These are phyloP conservation scores for Elongisporangium prolatum DNA, from an alignment of 352 stramenopile species.

Conservation along the genomic window DNA sequence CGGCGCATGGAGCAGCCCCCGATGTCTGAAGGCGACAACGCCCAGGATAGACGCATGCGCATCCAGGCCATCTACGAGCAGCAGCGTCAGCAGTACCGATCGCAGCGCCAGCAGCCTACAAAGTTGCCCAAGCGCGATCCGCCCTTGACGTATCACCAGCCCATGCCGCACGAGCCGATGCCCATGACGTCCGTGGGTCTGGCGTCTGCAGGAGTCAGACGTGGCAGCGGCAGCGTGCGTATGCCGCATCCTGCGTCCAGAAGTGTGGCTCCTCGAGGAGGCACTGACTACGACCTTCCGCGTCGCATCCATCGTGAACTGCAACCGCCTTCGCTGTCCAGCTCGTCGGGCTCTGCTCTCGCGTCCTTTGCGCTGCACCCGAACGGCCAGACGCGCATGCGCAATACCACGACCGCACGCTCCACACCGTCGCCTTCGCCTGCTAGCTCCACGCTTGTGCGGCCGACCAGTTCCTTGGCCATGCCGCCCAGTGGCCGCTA, in stretches of 20 bases:
- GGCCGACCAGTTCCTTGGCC: neutral
- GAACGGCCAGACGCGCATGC: constrained; percentile 4
- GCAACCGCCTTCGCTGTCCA: constrained; percentile 6
- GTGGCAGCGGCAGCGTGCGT: neutral
- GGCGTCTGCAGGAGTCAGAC: neutral
- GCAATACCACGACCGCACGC: neutral
- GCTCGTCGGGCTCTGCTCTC: constrained; percentile 4
- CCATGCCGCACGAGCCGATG: constrained; percentile 3
- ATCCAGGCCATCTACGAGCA: constrained; percentile 21
- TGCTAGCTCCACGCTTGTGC: constrained; percentile 1
- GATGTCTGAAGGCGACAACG: neutral
- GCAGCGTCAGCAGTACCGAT: constrained; percentile 27
- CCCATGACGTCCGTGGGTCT: neutral
- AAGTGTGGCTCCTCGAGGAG: constrained; percentile 4
- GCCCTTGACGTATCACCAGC: constrained; percentile 19
- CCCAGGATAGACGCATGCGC: neutral
- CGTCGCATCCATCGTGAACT: constrained; percentile 34
- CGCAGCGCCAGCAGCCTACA: constrained; percentile 23
- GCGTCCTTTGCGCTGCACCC: constrained; percentile 13
- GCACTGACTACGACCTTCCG: constrained; percentile 12
- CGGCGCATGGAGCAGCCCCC: neutral
- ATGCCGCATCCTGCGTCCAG: constrained; percentile 1
- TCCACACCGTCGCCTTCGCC: constrained; percentile 1
- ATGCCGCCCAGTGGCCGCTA: neutral
- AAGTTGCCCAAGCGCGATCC: constrained; percentile 17